These are phyloP conservation scores for Allodekkera sacchari DNA, from an alignment of 805 yeast genomes.

Conservation along the genomic window DNA sequence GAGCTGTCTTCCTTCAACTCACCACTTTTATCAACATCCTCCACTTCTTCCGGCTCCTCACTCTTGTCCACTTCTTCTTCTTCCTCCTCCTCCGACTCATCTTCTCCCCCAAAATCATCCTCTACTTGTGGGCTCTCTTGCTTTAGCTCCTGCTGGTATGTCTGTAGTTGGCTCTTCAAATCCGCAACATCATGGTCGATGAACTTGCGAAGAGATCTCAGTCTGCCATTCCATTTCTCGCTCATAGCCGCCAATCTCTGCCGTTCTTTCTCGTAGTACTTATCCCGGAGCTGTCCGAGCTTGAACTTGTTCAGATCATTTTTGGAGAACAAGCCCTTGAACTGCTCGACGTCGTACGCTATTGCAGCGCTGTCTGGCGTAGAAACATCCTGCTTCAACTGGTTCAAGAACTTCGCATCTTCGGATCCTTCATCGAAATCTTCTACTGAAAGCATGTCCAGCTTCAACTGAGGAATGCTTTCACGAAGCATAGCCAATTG, in stretches of 20 bases:
- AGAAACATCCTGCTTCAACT: conserved; percentile 1
- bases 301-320: conserved; percentile 20
- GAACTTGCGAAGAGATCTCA: conserved; percentile 15
- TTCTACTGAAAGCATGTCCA: conserved; percentile 4
- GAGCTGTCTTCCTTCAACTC: conserved; percentile 7
- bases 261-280: conserved; percentile 17
- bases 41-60: conserved; percentile 5
- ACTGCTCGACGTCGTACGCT: conserved; percentile 11
- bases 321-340: conserved; percentile 13
- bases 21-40: conserved; percentile 5
- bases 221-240: conserved; percentile 21
- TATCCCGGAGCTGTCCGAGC: conserved; percentile 20
- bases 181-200: conserved; percentile 13
- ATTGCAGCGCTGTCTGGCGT: not conserved
- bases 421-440: conserved; percentile 3
- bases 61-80: conserved; percentile 1
- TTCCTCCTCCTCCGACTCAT: conserved; percentile 5
- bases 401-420: conserved; percentile 7
- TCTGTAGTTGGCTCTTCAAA: conserved; percentile 9
- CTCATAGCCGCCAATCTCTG: conserved; percentile 13
- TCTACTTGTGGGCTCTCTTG: conserved; percentile 11
- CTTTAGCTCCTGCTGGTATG: conserved; percentile 7
- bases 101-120: conserved; percentile 8
- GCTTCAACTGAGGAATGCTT: conserved; percentile 15
- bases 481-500: conserved; percentile 10